Base-by-base conservation (phyloP, 2,329 filamentous ascomycete genomes). In the Malbranchea zuffiana region DNA sequence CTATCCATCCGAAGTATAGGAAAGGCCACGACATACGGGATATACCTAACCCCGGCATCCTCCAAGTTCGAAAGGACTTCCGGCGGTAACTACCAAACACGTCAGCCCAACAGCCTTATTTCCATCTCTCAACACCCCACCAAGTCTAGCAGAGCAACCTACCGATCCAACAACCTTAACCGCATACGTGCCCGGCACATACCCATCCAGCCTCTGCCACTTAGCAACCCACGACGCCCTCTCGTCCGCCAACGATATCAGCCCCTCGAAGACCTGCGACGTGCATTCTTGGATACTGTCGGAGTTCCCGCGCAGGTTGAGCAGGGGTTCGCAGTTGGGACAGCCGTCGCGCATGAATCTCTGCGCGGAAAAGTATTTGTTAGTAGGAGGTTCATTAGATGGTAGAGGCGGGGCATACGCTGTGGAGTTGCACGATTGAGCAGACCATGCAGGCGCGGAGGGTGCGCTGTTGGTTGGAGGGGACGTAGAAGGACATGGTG, bases 361-460 rank as follows among this genome's bases (percentile, higher is more conserved):
- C 81, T 88, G 55, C 6, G 5, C 26, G 15, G 37, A 36, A 21
- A 35, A 19, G 44, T 36, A 29, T 31, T 53, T 24, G 31, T 23
- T 31, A 24, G 43, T 45, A n/a, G 42, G 43, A 45, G 28, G 43
- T 15, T 24, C 39, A 12, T 12, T 28, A 25, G 38, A 32, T 5
- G 20, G 45, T 21, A 34, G 37, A 33, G 20, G 39, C 32, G 40
- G 40, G 19, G 44, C 42, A 49, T 67, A 86, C 82, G 48, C 71
- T 71, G 54, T 80, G 77, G 43, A 82, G 80, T 69, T 88, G 85
- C 47, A 96, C 84, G 56, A 96, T 82, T 37, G 85, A 88, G 75
- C 90, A 98, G 50, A 96, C 85, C 86, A 98, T 95, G 71, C 90
- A 98, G 54, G 90, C 90, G 63, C 90, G 87, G 49, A 93, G 74